Base-by-base conservation (phyloP, 169 alveolate species). In the Eimeria falciformis region DNA sequence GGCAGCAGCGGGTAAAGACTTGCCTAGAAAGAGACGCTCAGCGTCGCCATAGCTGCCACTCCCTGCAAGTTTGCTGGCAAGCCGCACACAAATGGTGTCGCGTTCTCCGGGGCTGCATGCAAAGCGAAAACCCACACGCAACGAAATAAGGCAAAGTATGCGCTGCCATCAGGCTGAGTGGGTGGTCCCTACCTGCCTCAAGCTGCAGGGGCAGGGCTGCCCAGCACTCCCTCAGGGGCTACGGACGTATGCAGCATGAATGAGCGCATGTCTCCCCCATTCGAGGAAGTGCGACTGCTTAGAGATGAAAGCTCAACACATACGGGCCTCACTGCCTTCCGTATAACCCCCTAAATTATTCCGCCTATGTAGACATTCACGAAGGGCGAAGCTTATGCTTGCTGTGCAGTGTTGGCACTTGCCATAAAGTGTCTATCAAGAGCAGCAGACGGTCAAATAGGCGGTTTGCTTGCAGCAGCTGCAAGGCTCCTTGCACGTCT, bases 21-120 rank as follows among this genome's bases (percentile, higher is more conserved):
- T 69, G 33, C 81, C 81, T n/a, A 69, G 81, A 23, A 69, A 69
- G 50, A 69, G 50, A 46, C 81, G 81, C 33, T 69, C 81, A 46
- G 81, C 81, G 18, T 69, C 81, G 29, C 6, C 25, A 69, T 69
- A 40, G 81, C 81, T 27, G 2, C 43, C 43, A 46, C 18, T 69
- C 0, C n/a, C 43, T 29, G 11, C 43, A 46, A 69, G 81, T n/a
- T 33, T 50, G n/a, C 3, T 6, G 47, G 81, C 81, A 6, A 69
- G 29, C 43, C 81, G 81, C n/a, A 12, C 33, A 23, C 81, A 69
- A 46, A 69, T 18, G 5, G 43, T 33, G 18, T 69, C 81, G 21
- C 81, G 29, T 21, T 69, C 43, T 11, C n/a, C 81, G 11, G 81
- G 47, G 43, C 81, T 69, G 81, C 47, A 69, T n/a, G 27, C 73